Evolutionary conservation across 305 asterid species (phyloP), one percentile per base, ranked within the genome.

Genomic region (Fraxinus greggii): DNA sequence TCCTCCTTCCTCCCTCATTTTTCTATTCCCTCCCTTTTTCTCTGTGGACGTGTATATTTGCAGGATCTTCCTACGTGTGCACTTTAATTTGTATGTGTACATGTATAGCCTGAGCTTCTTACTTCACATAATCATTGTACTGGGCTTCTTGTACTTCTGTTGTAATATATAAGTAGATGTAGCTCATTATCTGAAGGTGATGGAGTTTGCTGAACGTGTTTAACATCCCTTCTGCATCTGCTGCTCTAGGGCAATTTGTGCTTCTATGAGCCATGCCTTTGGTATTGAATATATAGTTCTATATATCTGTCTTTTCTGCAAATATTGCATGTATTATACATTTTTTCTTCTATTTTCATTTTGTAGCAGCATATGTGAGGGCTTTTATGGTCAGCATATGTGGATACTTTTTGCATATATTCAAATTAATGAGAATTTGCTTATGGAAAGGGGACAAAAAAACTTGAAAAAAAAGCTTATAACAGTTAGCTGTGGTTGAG

Each of bases 51-150:
- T 33, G 26, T 79, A 65, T 51, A 28, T 28, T 21, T 84, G 56
- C 77, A 10, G n/a, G 75, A 17, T 69, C 40, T 69, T 29, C 36
- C 23, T 29, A 31, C 19, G 4, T 69, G 21, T 23, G 15, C 75
- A 31, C 72, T 23, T 1, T 70, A 35, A 70, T 70, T 17, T 28
- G 61, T 80, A 29, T 45, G 19, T 79, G 48, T 51, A 23, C 80
- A 63, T 75, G 33, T 77, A 15, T 76, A 76, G 77, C 81, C 81
- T 36, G 79, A 77, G 51, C 21, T 65, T 33, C 83, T 45, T 80
- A 28, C 42, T 73, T 75, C 84, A 79, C 80, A 36, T 33, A 42
- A 79, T 23, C 12, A 78, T 29, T 33, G 61, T 82, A 33, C 63
- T 33, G 48, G 51, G 61, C 45, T 75, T 83, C 54, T 80, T 4